These are phyloP conservation scores for Vachellia pachyceras DNA, from an alignment of 306 rosid genomes.

Conservation along the genomic window DNA sequence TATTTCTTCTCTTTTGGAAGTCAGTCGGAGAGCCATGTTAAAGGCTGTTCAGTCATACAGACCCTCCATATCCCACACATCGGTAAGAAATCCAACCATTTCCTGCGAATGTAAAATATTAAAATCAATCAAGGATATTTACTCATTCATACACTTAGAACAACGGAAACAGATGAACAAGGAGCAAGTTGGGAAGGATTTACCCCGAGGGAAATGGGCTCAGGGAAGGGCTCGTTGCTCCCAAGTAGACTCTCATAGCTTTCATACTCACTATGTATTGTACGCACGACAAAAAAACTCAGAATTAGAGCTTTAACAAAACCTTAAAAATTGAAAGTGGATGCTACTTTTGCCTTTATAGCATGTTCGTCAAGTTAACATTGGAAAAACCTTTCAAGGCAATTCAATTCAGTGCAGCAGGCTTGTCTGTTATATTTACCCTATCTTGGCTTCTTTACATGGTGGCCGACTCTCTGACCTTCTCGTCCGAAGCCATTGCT, in stretches of 20 bases:
- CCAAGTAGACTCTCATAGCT: constrained; percentile 75
- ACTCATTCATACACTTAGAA: not conserved
- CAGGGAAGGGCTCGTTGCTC: constrained; percentile 64
- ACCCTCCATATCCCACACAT: constrained; percentile 87
- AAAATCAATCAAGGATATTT: constrained; percentile 28
- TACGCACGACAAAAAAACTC: constrained; percentile 20
- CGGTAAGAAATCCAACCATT: constrained; percentile 83
- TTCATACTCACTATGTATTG: constrained; percentile 67
- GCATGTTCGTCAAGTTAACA: constrained; percentile 14
- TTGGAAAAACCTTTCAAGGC: not conserved
- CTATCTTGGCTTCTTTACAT: constrained; percentile 64
- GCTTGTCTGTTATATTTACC: constrained; percentile 52
- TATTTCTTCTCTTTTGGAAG: not conserved
- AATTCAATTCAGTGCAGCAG: constrained; percentile 12
- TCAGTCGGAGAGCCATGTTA: not conserved
- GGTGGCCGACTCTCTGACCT: constrained; percentile 39
- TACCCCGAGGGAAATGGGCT: constrained; percentile 77
- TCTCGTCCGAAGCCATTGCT: constrained; percentile 73
- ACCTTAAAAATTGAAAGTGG: not conserved
- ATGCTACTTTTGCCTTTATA: not conserved
- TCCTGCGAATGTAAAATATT: constrained; percentile 61
- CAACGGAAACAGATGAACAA: constrained; percentile 3
- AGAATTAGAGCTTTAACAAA: constrained; percentile 30
- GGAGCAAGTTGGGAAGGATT: constrained; percentile 40
- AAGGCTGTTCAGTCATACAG: constrained; percentile 66